Base-by-base conservation (phyloP, 2,329 filamentous ascomycete genomes). In the Neospermospora avenae region DNA sequence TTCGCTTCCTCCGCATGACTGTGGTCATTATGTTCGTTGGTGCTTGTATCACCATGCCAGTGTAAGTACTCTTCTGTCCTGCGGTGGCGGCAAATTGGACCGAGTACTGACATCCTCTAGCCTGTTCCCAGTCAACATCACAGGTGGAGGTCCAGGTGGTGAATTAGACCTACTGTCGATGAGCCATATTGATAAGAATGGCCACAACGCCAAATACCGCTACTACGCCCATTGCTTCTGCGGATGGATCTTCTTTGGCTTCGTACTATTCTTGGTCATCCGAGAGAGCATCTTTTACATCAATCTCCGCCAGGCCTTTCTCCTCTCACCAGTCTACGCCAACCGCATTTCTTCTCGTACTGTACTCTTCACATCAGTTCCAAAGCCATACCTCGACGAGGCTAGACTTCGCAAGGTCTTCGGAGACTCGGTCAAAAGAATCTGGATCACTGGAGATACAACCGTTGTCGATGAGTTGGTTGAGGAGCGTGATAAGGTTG, bases 261-360 rank as follows among this genome's bases (percentile, higher is more conserved):
- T 98, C 72, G 81, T 98, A 65, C 88, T 98, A 74, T 95, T 90
- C 76, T 87, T 91, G 70, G 85, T 98, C 64, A 89, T 92, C 58
- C 84, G 93, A 60, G 93, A 98, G 75, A 87, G 85, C 72, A 89
- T 98, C 68, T 96, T 88, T 81, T 96, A 91, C 75, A 89, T 97
- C 78, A 96, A 96, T 70, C 77, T 98, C 55, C 89, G 93, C 64
- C 93, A 98, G 76, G 93, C 93, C 0, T 97, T 96, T 76, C 84
- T 96, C 42, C 83, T 96, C 58, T 93, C 91, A 11, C 91, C 92
- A 11, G 80, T 90, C 51, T 96, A 96, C 73, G 84, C 91, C 56
- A 88, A 87, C 70, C 89, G 93, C 59, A 86, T 97, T 48, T 97
- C 93, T 1, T 93, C 93, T 2, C 86, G 91, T 57, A 97, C 93